These are phyloP conservation scores for Rickenella mellea DNA, from an alignment of 768 basidiomycete species.

Conservation along the genomic window DNA sequence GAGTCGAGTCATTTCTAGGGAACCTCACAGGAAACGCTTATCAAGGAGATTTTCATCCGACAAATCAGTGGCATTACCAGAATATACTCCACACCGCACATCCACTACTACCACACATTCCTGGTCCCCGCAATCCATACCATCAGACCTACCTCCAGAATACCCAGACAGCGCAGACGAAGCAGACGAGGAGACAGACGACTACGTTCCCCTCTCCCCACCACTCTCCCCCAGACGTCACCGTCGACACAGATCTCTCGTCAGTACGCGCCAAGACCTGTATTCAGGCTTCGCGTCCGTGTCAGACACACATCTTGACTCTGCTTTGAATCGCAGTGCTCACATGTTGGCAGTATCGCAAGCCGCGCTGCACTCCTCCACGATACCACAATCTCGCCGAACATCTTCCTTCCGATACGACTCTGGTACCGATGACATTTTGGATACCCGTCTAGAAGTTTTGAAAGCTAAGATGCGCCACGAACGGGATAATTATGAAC, in stretches of 20 bases:
- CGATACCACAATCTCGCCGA: constrained; percentile 56
- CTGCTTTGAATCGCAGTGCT: constrained; percentile 73
- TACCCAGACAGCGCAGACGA: constrained; percentile 74
- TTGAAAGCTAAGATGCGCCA: constrained; percentile 43
- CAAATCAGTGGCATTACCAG: constrained; percentile 54
- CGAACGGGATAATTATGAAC: constrained; percentile 33
- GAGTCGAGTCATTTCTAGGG: background rate
- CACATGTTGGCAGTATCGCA: constrained; percentile 85
- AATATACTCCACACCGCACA: constrained; percentile 40
- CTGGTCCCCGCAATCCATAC: constrained; percentile 17
- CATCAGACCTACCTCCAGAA: constrained; percentile 60
- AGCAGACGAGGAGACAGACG: constrained; percentile 60
- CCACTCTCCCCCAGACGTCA: constrained; percentile 25
- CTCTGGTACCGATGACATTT: constrained; percentile 31
- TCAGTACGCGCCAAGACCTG: constrained; percentile 1
- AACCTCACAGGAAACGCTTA: constrained; percentile 41
- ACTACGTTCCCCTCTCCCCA: constrained; percentile 19
- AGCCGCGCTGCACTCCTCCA: constrained; percentile 62
- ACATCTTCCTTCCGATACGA: constrained; percentile 39
- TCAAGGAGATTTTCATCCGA: constrained; percentile 59
- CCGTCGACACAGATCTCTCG: constrained; percentile 12
- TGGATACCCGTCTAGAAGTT: constrained; percentile 40
- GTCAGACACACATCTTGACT: constrained; percentile 57
- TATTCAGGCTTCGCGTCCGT: constrained; percentile 16
- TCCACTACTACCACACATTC: constrained; percentile 7